A percentile compares a stretch with the other conserved stretches of the same genome.
Conservation (phyloP, 192 early-diverging fungal species). For the Mortierella alpina region DNA sequence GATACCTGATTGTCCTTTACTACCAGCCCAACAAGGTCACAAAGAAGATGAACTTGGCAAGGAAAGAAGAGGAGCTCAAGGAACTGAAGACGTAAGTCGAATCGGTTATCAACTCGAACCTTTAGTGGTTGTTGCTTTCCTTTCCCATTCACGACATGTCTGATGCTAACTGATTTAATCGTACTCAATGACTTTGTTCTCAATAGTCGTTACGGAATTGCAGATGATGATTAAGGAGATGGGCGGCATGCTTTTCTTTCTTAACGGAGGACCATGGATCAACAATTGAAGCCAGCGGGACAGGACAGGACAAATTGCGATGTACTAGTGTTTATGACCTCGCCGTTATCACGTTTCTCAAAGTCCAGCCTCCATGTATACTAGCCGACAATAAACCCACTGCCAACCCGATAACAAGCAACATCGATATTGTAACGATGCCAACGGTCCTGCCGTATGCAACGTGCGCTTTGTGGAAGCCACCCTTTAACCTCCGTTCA, state of each 20-base stretch:
- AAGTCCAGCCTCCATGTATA: too few relatives aligned
- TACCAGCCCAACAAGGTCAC: conserved; percentile 84
- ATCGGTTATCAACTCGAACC: too few relatives aligned
- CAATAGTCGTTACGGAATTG: conserved; percentile 49
- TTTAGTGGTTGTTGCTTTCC: background rate
- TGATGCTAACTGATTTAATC: background rate
- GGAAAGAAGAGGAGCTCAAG: conserved; percentile 79
- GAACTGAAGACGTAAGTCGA: conserved; percentile 74
- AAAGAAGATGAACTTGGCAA: conserved; percentile 83
- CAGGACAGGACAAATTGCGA: too few relatives aligned
- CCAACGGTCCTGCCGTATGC: too few relatives aligned
- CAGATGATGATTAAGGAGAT: conserved; percentile 34
- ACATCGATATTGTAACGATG: too few relatives aligned
- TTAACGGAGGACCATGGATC: background rate
- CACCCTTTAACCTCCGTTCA: too few relatives aligned
- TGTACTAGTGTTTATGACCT: too few relatives aligned
- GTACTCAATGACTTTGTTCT: background rate
- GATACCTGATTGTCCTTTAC: conserved; percentile 96
- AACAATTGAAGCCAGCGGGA: too few relatives aligned
- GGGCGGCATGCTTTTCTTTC: background rate
- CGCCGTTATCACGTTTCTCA: too few relatives aligned
- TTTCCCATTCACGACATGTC: background rate
- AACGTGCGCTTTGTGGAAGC: too few relatives aligned
- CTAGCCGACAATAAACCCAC: too few relatives aligned
- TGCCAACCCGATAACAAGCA: too few relatives aligned